phyloP scores from a whole-genome alignment of 2,329 filamentous ascomycete genomes.

The Paecilomyces niveus region DNA sequence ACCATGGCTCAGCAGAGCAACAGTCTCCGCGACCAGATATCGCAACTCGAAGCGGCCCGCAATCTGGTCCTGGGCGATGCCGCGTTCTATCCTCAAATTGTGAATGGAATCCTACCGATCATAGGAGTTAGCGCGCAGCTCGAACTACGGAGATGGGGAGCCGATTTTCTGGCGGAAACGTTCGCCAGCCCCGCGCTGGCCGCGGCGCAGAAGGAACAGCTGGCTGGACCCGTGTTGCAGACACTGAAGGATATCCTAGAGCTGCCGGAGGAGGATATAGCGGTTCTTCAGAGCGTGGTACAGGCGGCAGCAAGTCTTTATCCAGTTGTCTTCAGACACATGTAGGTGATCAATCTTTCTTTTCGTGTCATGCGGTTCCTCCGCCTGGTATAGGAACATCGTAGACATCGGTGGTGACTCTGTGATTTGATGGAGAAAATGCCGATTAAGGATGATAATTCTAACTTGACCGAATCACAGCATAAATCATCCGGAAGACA shows the following conservation, averaged over 20 bases:
- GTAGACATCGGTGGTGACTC: slow-evolving; percentile 11
- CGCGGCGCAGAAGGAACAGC: slow-evolving; percentile 68
- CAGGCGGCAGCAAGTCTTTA: slow-evolving; percentile 90
- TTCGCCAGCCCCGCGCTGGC: slow-evolving; percentile 86
- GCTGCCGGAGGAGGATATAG: slow-evolving; percentile 65
- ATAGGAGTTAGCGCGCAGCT: slow-evolving; percentile 67
- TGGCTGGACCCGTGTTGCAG: slow-evolving; percentile 70
- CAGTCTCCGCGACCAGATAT: slow-evolving; percentile 67
- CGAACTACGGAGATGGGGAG: slow-evolving; percentile 88
- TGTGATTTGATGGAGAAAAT: neutral
- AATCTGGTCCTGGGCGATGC: slow-evolving; percentile 82
- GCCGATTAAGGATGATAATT: neutral
- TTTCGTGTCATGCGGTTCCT: slow-evolving; percentile 15
- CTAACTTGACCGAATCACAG: slow-evolving; percentile 46
- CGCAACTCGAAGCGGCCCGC: slow-evolving; percentile 83
- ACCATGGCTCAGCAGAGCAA: slow-evolving; percentile 50
- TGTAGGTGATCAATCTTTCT: slow-evolving; percentile 57
- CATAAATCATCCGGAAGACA: slow-evolving; percentile 78
- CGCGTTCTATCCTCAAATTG: slow-evolving; percentile 82
- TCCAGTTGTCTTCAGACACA: slow-evolving; percentile 83
- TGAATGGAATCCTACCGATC: slow-evolving; percentile 88
- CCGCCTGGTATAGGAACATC: slow-evolving; percentile 5
- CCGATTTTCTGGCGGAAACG: slow-evolving; percentile 90
- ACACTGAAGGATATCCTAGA: slow-evolving; percentile 65
- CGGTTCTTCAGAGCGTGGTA: slow-evolving; percentile 78